Conservation (phyloP, 148 eudicot genomes). For the Amaranthus palmeri region DNA sequence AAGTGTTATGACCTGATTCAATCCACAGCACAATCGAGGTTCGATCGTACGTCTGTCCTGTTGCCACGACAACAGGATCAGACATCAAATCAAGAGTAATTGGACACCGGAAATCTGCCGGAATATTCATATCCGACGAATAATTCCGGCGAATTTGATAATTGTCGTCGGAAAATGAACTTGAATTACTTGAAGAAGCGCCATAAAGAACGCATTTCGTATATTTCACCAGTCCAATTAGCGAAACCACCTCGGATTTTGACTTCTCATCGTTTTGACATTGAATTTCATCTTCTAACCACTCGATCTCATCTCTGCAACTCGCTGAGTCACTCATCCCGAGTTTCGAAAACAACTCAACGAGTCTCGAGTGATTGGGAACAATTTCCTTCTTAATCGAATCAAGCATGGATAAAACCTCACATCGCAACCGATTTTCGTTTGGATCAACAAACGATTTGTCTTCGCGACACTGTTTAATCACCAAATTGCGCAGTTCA, state of each 20-base stretch:
- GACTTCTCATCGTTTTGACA: too few species aligned
- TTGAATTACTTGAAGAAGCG: conserved; percentile 29
- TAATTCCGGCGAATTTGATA: conserved; percentile 28
- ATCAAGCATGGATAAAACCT: too few species aligned
- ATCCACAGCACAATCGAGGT: conserved; percentile 59
- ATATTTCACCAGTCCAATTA: conserved; percentile 78
- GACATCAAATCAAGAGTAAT: conserved; percentile 75
- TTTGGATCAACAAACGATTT: conserved; percentile 31
- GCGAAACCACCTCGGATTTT: conserved; percentile 39
- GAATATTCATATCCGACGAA: conserved; percentile 44
- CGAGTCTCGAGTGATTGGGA: conserved; percentile 13
- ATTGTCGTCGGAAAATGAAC: conserved; percentile 3
- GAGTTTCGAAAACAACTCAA: too few species aligned
- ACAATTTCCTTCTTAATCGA: too few species aligned
- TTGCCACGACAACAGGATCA: conserved; percentile 83
- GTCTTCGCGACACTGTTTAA: conserved; percentile 50
- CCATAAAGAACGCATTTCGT: conserved; percentile 80
- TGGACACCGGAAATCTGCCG: conserved; percentile 81
- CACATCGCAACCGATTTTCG: conserved; percentile 21
- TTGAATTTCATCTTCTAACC: too few species aligned
- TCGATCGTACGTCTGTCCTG: conserved; percentile 94
- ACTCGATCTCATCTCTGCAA: too few species aligned
- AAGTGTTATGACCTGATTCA: conserved; percentile 78
- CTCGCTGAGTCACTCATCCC: too few species aligned
- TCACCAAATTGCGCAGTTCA: conserved; percentile 50